Base-by-base conservation (phyloP, 805 yeast species). In the Candida insectorum region DNA sequence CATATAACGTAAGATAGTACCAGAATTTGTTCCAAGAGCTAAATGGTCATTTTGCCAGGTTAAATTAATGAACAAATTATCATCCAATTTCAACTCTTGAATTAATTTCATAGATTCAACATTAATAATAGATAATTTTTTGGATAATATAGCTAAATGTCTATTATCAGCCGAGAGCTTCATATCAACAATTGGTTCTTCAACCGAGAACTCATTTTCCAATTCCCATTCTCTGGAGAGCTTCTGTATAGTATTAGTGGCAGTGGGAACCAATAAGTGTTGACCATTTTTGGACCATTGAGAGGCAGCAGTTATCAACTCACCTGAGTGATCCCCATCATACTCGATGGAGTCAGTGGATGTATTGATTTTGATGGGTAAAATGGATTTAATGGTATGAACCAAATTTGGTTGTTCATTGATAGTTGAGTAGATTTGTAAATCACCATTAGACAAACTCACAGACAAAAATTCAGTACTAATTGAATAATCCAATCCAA, bases 251-350 rank as follows among this genome's bases (percentile, higher is more conserved):
- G 67, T 58, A 28, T 65, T 60, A 10, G 28, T 27, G 6, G 32
- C 19, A 12, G 81, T 62, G 2, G 95, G 88, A 13, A 85, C 49
- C 2, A 88, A 86, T 30, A 87, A 63, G n/a, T 65, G 54, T 33
- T 74, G 74, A 12, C 95, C 95, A 33, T 71, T 66, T 2, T 82
- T 75, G 36, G 78, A 75, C 95, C 95, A 87, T 23, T 72, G 74
- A 2, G 78, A 69, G 26, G 71, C 71, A 0, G 85, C 69, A 16
- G 79, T 59, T 1, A 73, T 51, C 26, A 73, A 56, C 47, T 62
- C 71, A 3, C 65, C 71, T 3, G 56, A 52, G 30, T 69, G 67
- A 28, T 73, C 79, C 7, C 53, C 64, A 10, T 46, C 54, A 41
- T 45, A 70, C 26, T 69, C 68, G 27, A 67, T 51, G 13, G 45